Conservation (phyloP, 2,329 filamentous ascomycete genomes). For the Phyllosticta capitalensis region DNA sequence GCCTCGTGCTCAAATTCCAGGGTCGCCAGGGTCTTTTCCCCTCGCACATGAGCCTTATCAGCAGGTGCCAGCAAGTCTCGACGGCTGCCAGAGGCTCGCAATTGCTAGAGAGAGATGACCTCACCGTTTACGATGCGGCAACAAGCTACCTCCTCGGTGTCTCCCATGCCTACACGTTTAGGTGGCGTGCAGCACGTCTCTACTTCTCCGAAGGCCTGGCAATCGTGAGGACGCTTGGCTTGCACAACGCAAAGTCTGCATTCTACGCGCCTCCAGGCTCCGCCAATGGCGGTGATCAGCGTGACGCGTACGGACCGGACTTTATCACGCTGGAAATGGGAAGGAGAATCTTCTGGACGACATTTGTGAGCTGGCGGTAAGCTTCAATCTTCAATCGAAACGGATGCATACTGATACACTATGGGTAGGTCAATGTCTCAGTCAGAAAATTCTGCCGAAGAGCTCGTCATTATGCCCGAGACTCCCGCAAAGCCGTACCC, state of each 20-base stretch:
- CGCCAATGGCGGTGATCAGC: slow-evolving; percentile 1
- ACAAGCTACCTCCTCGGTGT: slow-evolving; percentile 69
- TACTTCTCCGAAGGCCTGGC: slow-evolving; percentile 66
- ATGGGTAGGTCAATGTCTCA: slow-evolving; percentile 60
- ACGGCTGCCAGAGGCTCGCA: slow-evolving; percentile 54
- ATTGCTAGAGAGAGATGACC: slow-evolving; percentile 44
- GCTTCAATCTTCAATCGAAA: background rate
- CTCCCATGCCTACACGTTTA: slow-evolving; percentile 56
- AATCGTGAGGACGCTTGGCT: slow-evolving; percentile 57
- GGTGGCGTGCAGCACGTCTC: slow-evolving; percentile 56
- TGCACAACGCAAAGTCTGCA: slow-evolving; percentile 45
- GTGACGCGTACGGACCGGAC: slow-evolving; percentile 13
- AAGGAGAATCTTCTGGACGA: slow-evolving; percentile 66
- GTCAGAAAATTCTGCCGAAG: slow-evolving; percentile 60
- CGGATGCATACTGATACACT: slow-evolving; percentile 2
- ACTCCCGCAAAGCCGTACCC: slow-evolving; percentile 70
- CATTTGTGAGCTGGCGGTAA: slow-evolving; percentile 63
- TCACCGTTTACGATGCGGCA: slow-evolving; percentile 53
- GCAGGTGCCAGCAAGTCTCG: slow-evolving; percentile 61
- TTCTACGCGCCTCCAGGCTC: slow-evolving; percentile 3
- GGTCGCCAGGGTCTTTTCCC: slow-evolving; percentile 57
- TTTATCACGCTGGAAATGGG: slow-evolving; percentile 44
- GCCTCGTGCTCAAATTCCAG: slow-evolving; percentile 59
- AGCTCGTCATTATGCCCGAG: slow-evolving; percentile 65
- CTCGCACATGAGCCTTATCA: slow-evolving; percentile 58